Base-by-base conservation (phyloP, 1,284 basidiomycete genomes). In the Wallemia ichthyophaga region DNA sequence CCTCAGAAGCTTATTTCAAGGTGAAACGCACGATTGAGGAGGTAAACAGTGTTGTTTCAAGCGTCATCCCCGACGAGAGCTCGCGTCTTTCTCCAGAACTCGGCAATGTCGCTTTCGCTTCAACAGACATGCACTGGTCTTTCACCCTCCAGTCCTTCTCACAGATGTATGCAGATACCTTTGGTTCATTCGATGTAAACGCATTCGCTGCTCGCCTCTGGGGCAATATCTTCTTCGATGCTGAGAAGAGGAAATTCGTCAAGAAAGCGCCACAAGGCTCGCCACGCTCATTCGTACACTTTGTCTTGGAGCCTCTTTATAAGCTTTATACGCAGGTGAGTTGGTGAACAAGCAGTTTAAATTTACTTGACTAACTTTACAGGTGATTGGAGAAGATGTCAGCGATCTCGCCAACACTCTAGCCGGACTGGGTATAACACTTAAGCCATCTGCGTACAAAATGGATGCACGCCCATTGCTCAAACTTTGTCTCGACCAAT, bases 21-120 rank as follows among this genome's bases (percentile, higher is more conserved):
- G 85, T 98, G 65, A 94, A 88, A 69, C 92, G 96, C 67, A 94
- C 92, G 2, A 92, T 99, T 61, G 94, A 98, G 68, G 94, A 98
- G 70, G 83, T 99, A 62, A 99, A 99, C 70, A 56, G 55, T 17
- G 55, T 56, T 11, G 25, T 25, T 25, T 56, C 27, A 9, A 27
- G 79, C 33, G 84, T 94, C 66, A 81, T 94, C 70, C 80, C 86
- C 7, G 81, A 92, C 69, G 87, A 91, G 56, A 80, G 80, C 58
- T 74, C 85, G 58, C 79, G 89, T 56, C 71, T 98, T 28, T 91
- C 85, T 62, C 94, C 94, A 0, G 94, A 98, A 69, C 78, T 79
- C 54, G 94, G 92, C 54, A 99, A 98, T 66, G 91, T 99, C 57
- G 87, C 89, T 0, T 99, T 98, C 67, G 92, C 91, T 25, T 91